Evolutionary conservation across 139 green algal genomes (phyloP), one percentile per base, ranked within the genome.

Genomic region (Dunaliella primolecta): DNA sequence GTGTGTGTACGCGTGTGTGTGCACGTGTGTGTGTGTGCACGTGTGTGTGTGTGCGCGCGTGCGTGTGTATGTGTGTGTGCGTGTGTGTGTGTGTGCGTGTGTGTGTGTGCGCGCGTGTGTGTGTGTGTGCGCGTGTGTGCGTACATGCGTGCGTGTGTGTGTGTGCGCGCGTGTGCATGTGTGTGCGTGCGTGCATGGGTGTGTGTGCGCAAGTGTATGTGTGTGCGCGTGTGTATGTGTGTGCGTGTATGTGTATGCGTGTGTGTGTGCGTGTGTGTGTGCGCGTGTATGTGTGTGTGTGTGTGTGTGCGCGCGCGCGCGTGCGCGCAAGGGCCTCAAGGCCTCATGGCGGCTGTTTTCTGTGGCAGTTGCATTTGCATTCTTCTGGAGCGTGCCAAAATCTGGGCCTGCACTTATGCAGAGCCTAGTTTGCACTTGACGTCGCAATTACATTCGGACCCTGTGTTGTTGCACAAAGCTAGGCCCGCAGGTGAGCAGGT

Each of bases 1-100:
- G 46, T 64, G 46, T 64, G 46, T 64, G 46, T 64, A 15, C 15
- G 46, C 15, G 46, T 15, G 46, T 15, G 46, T 15, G 46, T 15
- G 46, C 46, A 15, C 46, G 46, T 15, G 46, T 15, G 46, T 15
- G 46, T 15, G 15, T 64, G 46, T 15, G 46, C 46, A 64, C 15
- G 7, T 64, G 46, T 64, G 46, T 64, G 46, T 25, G 46, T 64
- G 46, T 25, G 7, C 46, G 46, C 46, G 83, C 23, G 75, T 33
- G 34, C 78, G 79, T 82, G 34, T 82, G 34, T 55, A 21, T 82
- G 29, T n/a, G n/a, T n/a, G n/a, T n/a, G n/a, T n/a, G n/a, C n/a
- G n/a, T n/a, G n/a, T n/a, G n/a, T n/a, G n/a, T n/a, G n/a, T n/a
- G n/a, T n/a, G n/a, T n/a, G n/a, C n/a, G n/a, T n/a, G n/a, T n/a